Evolutionary conservation across 441 rosid species (phyloP), one percentile per base, ranked within the genome.

Genomic region (Geranium incanum): DNA sequence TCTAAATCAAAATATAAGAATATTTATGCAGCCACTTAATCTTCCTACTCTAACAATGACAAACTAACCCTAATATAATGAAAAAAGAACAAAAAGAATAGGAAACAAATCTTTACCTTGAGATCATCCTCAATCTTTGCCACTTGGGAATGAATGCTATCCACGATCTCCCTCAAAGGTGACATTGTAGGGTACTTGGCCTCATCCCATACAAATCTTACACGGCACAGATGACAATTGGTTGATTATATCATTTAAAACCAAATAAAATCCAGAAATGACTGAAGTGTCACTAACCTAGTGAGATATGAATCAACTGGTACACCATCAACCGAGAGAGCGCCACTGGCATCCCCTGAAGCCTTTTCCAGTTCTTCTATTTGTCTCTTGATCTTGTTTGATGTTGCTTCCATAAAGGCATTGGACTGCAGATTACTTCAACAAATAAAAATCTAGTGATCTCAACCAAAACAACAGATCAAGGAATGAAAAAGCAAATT

Each of bases 71-170:
- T 55, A 5, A 16, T n/a, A 55, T 55, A 15, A 55, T 4, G 5
- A 15, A 55, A n/a, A 0, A 5, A 55, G 5, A 4, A 15, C 9
- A 15, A 16, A 15, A 15, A 55, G 21, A 55, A 55, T 15, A 55
- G 5, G 62, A 55, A 55, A 15, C 1, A 55, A n/a, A 55, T 13
- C 43, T 6, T 55, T 75, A 92, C 99, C 98, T 95, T 95, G 79
- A 95, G 97, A 86, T 95, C 98, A 87, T 95, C 99, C 79, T 95
- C 99, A 74, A 92, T 89, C 86, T 89, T 95, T 13, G 90, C 85
- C 39, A 90, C 96, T 78, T 84, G 96, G 74, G 83, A 74, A 71
- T 92, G 99, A 78, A 95, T 89, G 75, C 83, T 78, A 72, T 85
- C 95, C 43, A 95, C 88, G 80, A 84, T 88, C 78, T 92, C 98